These are phyloP conservation scores for Chrysophaeum taylorii DNA, from an alignment of 352 stramenopile species.

Conservation along the genomic window DNA sequence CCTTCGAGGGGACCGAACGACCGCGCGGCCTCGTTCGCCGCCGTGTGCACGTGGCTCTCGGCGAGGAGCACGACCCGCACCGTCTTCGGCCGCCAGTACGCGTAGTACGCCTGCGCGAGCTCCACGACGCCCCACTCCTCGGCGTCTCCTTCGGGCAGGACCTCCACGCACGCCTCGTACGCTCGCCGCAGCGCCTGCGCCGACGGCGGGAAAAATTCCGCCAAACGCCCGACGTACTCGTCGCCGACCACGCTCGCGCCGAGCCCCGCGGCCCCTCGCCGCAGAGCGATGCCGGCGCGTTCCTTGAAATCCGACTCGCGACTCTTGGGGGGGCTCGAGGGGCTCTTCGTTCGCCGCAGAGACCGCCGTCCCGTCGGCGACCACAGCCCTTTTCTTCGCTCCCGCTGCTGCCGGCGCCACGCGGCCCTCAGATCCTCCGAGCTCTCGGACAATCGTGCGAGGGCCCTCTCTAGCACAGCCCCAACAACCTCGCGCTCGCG, in stretches of 20 bases:
- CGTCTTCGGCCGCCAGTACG: constrained; percentile 30
- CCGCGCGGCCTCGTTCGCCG: background rate
- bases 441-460: no score
- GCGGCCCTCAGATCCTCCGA: no score
- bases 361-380: no score
- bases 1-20: no score
- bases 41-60: constrained; percentile 34
- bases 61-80: constrained; percentile 34
- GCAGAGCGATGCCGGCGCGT: no score
- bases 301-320: no score
- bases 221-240: background rate
- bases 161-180: constrained; percentile 20
- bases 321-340: no score
- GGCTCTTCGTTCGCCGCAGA: no score
- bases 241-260: background rate
- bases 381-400: no score
- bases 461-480: no score
- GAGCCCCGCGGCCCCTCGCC: background rate
- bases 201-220: constrained; percentile 25
- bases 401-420: no score
- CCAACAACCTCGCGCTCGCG: no score
- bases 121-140: constrained; percentile 28
- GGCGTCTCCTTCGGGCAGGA: constrained; percentile 32
- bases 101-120: constrained; percentile 32
- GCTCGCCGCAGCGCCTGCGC: constrained; percentile 23